Base-by-base conservation (phyloP, 2,329 filamentous ascomycete genomes). In the Trichoderma sp. region DNA sequence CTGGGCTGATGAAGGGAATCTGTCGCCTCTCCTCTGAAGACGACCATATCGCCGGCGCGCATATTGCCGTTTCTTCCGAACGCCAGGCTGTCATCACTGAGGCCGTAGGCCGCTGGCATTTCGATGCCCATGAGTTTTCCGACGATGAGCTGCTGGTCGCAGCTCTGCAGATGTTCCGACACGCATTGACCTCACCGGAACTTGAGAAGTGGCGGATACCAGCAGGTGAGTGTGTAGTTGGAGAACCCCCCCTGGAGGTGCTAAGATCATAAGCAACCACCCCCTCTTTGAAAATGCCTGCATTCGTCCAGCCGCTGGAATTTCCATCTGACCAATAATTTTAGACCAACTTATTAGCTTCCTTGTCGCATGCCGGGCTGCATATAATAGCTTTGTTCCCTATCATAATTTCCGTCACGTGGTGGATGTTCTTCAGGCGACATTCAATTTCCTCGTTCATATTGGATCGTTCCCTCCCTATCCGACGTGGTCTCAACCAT, bases 381-480 rank as follows among this genome's bases (percentile, higher is more conserved):
- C 96, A n/a, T 99, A 99, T 82, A 98, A 98, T 79, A 92, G 89
- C 70, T 97, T 97, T 79, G 94, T 97, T 43, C 92, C 95, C 27
- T 99, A 98, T 77, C 96, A 99, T 83, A 99, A 99, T 81, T 99
- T 98, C 79, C 92, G 95, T 67, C 96, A 99, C 80, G 96, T 97
- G 27, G 91, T 97, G 71, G 96, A 99, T 80, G 96, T 99, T 33
- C 85, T 98, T 65, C 95, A 98, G 79, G 96, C 95, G 1, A 89
- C 94, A 4, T 98, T 97, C 79, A 90, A 91, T 81, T 97, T 97
- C 77, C 87, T 98, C 6, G 85, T 97, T 68, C 88, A 89, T 72
- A 90, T 97, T 63, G 92, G 93, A 68, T 88, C 89, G 40, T 83
- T 96, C 61, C 91, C 91, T 16, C 86, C 87, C 6, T 96, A 92